Evolutionary conservation across 1,284 basidiomycete genomes (phyloP).

Genomic region (Ganoderma sp.): DNA sequence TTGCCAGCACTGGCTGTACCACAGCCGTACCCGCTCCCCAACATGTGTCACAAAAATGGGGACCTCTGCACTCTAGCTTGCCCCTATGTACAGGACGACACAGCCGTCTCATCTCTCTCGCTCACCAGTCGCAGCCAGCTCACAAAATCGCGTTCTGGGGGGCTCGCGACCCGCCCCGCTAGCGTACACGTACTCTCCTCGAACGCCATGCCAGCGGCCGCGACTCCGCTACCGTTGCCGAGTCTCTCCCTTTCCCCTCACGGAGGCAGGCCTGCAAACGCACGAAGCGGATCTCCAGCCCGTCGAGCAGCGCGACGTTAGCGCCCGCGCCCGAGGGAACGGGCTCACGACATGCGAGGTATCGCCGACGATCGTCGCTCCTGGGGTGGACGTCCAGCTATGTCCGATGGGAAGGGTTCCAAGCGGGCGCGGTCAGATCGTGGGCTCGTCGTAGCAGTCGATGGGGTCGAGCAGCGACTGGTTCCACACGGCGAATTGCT

Average conservation of each 20-base stretch:
- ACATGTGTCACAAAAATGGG: too few species aligned
- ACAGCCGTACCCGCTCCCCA: too few species aligned
- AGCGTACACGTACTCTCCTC: conserved; percentile 15
- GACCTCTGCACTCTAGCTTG: too few species aligned
- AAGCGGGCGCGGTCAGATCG: conserved; percentile 23
- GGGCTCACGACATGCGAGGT: conserved; percentile 56
- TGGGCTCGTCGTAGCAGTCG: conserved; percentile 16
- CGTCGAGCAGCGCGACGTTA: conserved; percentile 44
- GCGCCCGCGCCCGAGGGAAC: conserved; percentile 53
- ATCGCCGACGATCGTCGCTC: conserved; percentile 46
- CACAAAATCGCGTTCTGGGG: too few species aligned
- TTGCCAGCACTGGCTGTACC: too few species aligned
- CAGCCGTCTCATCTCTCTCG: too few species aligned
- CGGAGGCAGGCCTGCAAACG: conserved; percentile 7
- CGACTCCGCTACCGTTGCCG: background rate
- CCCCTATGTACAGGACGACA: too few species aligned
- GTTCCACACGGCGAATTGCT: conserved; percentile 21
- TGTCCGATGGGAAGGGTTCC: conserved; percentile 21
- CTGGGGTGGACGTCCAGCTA: conserved; percentile 21
- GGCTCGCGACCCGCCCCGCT: conserved; percentile 1
- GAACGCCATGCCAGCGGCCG: conserved; percentile 16
- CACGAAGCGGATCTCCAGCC: conserved; percentile 37
- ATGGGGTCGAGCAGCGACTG: conserved; percentile 24
- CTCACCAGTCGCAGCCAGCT: too few species aligned
- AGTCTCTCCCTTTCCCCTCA: conserved; percentile 4